These are phyloP conservation scores for Alternaria sp. DNA, from an alignment of 2,329 filamentous ascomycete genomes.

Conservation along the genomic window DNA sequence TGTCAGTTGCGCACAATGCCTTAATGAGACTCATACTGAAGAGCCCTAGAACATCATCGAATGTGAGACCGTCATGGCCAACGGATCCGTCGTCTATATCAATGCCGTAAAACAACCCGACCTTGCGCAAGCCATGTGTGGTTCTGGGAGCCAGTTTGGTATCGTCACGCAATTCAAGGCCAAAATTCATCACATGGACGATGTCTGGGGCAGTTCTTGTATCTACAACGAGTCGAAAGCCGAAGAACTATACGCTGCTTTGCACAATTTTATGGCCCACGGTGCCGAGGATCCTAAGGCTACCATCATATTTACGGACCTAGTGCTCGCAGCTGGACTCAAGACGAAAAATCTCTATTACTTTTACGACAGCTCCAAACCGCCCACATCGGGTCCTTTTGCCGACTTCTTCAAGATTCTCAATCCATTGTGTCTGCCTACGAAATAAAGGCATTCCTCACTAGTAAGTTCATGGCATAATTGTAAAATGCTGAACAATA, in stretches of 20 bases:
- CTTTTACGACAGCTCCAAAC: constrained; percentile 38
- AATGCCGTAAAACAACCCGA: constrained; percentile 39
- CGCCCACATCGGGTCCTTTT: constrained; percentile 45
- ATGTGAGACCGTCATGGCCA: constrained; percentile 46
- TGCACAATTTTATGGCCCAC: constrained; percentile 46
- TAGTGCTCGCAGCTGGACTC: constrained; percentile 17
- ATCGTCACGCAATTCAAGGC: constrained; percentile 39
- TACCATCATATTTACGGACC: constrained; percentile 34
- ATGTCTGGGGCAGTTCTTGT: constrained; percentile 53
- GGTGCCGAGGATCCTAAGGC: constrained; percentile 38
- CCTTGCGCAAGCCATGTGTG: constrained; percentile 47
- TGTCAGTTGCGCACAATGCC: constrained; percentile 17
- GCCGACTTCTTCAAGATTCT: constrained; percentile 47
- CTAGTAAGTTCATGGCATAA: constrained; percentile 31
- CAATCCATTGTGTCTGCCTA: constrained; percentile 30
- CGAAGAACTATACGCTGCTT: constrained; percentile 43
- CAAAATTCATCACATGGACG: constrained; percentile 35
- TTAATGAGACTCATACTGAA: constrained; percentile 1
- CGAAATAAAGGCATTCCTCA: constrained; percentile 44
- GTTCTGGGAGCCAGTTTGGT: constrained; percentile 40
- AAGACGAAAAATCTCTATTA: constrained; percentile 27
- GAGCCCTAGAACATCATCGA: constrained; percentile 38
- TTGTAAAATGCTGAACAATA: neutral
- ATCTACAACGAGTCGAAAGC: constrained; percentile 43
- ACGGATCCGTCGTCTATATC: constrained; percentile 40